Conservation (phyloP, 106 monocot genomes). For the Dactylorhiza incarnata region DNA sequence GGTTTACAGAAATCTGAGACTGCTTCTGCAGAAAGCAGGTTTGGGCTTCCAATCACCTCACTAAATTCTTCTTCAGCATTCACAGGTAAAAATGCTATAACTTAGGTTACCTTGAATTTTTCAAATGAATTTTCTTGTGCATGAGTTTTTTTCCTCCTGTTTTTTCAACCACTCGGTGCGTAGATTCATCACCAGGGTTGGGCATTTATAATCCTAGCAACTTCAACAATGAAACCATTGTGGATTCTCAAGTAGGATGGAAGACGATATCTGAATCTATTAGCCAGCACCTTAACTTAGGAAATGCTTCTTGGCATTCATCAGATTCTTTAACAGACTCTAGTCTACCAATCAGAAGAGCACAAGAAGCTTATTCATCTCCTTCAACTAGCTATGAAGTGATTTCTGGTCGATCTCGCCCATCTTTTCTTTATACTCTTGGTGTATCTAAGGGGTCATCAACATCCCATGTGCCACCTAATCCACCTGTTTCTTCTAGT, state of each 20-base stretch:
- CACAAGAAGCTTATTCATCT: conserved; percentile 23
- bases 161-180: conserved; percentile 9
- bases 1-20: conserved; percentile 10
- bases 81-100: conserved; percentile 20
- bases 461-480: conserved; percentile 16
- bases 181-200: conserved; percentile 20
- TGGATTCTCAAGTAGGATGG: conserved; percentile 11
- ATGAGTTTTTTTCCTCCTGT: neutral
- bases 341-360: conserved; percentile 20
- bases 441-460: conserved; percentile 46
- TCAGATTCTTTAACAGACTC: conserved; percentile 33
- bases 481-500: conserved; percentile 17
- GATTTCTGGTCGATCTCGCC: conserved; percentile 38
- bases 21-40: conserved; percentile 8
- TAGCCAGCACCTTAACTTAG: conserved; percentile 35
- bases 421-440: conserved; percentile 86
- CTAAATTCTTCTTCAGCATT: neutral
- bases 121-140: conserved; percentile 6
- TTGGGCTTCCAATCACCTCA: conserved; percentile 17
- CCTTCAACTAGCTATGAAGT: conserved; percentile 31
- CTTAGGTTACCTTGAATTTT: neutral
- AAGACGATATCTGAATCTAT: conserved; percentile 34
- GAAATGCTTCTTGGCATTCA: conserved; percentile 20
- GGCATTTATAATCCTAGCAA: conserved; percentile 14
- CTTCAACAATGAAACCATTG: conserved; percentile 6